Base-by-base conservation (phyloP, 2,329 filamentous ascomycete genomes). In the Trichophyton schoenleinii region DNA sequence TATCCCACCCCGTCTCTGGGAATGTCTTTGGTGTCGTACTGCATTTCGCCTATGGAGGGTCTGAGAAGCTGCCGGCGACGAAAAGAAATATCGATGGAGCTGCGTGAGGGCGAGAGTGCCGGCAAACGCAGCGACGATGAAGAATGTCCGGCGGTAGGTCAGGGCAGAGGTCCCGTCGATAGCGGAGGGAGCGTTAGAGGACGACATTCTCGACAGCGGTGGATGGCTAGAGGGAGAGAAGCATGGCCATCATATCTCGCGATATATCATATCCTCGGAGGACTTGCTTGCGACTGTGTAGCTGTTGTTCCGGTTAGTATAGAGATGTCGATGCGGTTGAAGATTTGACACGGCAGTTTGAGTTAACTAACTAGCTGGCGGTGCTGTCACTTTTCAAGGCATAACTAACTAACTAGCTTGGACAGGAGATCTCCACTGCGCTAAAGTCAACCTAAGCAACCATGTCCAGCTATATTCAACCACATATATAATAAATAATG, bases 71-170 rank as follows among this genome's bases (percentile, higher is more conserved):
- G 68, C 61, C n/a, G 55, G n/a, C 5, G 69, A 60, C 3, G 68
- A 66, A 22, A 68, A 36, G 46, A 74, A 60, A 57, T 70, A 67
- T 60, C 70, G 72, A 60, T 71, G 73, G 25, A 75, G 70, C 46
- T 75, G 73, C 13, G 75, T 67, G 42, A 77, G 64, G n/a, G 74
- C 74, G 62, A 74, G 76, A 15, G 75, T 71, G 38, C 74, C 72
- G 46, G 72, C 73, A 44, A 75, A 69, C 8, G 75, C 75, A 42
- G 74, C 72, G 44, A 75, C 68, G n/a, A 76, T 67, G 67, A 74
- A 75, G 25, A 77, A 66, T 36, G 72, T 66, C 28, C 74, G 74
- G 58, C 73, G 74, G 60, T 55, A 55, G 25, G 49, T 55, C 25
- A 55, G 28, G 28, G 49, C 49, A 9, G 49, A 55, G 28, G 49